Base-by-base conservation (phyloP, 805 yeast species). In the Yarrowia sp. region DNA sequence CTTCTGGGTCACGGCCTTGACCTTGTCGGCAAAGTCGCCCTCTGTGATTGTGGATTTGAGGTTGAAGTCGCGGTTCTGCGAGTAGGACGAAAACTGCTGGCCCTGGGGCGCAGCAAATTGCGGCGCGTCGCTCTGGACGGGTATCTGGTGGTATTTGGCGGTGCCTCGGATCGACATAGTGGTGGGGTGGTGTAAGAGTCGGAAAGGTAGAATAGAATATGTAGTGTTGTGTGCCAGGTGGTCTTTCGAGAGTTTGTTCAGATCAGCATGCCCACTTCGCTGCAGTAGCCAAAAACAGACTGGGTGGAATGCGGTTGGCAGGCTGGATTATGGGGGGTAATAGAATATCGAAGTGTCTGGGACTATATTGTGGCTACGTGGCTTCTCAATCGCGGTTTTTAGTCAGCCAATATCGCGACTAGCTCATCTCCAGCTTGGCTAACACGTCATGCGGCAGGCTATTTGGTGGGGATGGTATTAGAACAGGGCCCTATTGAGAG, bases 51-150 rank as follows among this genome's bases (percentile, higher is more conserved):
- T 56, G 49, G 47, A 56, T 41, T 56, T 47, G 55, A 47, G 61
- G 53, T 42, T 41, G 41, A 44, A 58, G 25, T 29, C 53, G 6
- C 62, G 53, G 53, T 42, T 42, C 35, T 58, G 62, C 4, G 62
- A 41, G 62, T 58, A 41, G 41, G 51, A 58, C 22, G 44, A 32
- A 9, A 41, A 44, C 53, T 58, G 51, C 42, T 44, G 64, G 24
- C 81, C 81, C 33, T 64, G 65, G 35, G 58, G 61, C 18, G 67
- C 65, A 13, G 49, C 64, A 10, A 65, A 32, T 41, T 51, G 47
- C 47, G 33, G 61, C 12, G 25, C 38, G 24, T 61, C 62, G 36
- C 53, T 64, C 53, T 41, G 53, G 32, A 58, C 62, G 42, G 62
- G 62, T 44, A 58, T 58, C 41, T 41, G 53, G 36, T 58, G 62